Conservation (phyloP, 2,329 filamentous ascomycete species). For the Ceratocystis cubensis region DNA sequence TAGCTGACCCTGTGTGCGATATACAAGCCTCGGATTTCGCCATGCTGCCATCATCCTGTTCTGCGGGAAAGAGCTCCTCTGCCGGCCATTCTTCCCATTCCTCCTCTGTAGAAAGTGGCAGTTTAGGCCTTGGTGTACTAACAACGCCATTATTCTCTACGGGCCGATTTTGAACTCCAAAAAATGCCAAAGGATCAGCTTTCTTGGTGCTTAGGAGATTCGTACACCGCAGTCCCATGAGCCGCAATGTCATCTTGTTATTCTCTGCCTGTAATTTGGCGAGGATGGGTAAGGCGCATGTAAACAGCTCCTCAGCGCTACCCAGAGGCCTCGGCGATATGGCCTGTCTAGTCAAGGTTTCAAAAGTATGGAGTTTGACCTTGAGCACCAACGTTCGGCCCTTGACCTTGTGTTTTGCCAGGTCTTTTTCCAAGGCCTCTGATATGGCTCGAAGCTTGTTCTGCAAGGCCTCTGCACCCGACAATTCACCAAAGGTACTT, state of each 20-base stretch:
- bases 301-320: constrained; percentile 70
- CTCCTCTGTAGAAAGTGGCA: constrained; percentile 26
- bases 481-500: constrained; percentile 75
- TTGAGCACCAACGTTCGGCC: constrained; percentile 87
- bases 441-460: constrained; percentile 71
- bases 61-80: constrained; percentile 29
- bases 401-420: constrained; percentile 67
- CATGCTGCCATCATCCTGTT: neutral
- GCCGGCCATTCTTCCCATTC: constrained; percentile 59
- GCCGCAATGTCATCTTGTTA: constrained; percentile 61
- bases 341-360: constrained; percentile 74
- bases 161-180: constrained; percentile 45
- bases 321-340: constrained; percentile 60
- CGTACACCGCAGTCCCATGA: constrained; percentile 84
- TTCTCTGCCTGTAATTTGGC: constrained; percentile 73
- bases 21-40: neutral
- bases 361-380: constrained; percentile 86
- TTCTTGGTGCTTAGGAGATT: constrained; percentile 79
- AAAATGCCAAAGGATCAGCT: constrained; percentile 63
- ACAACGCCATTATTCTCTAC: neutral
- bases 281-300: constrained; percentile 68
- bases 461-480: constrained; percentile 52
- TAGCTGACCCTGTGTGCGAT: neutral
- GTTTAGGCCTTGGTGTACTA: neutral
- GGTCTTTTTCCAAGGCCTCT: constrained; percentile 74